Evolutionary conservation across 345 rosid genomes (phyloP).

Genomic region (Eucalyptus regnans): DNA sequence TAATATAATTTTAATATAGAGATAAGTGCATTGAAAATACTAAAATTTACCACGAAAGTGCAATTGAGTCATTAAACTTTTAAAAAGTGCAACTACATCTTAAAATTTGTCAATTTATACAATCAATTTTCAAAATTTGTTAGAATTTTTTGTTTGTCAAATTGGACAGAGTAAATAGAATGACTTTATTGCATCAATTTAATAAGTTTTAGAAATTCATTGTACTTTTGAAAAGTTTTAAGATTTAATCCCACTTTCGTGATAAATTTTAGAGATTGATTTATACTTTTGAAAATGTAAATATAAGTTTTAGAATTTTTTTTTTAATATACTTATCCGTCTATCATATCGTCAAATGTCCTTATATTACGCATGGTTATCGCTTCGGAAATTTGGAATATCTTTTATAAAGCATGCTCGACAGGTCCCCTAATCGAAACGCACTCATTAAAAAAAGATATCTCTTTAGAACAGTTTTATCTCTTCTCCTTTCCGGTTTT

Average conservation of each 20-base stretch:
- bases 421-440: not conserved
- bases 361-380: not conserved
- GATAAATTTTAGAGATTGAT: no score
- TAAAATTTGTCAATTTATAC: not conserved
- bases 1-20: no score
- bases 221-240: no score
- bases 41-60: no score
- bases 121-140: not conserved
- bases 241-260: fast-evolving
- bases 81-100: not conserved
- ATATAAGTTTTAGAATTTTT: fast-evolving
- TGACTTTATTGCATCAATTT: not conserved
- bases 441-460: not conserved
- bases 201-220: no score
- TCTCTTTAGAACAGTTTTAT: not conserved
- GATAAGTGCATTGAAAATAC: no score
- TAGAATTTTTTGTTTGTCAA: no score
- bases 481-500: not conserved
- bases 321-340: no score
- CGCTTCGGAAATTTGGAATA: not conserved
- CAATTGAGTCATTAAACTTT: no score
- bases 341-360: not conserved
- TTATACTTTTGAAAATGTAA: no score
- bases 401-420: not conserved
- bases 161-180: no score